phyloP scores from a whole-genome alignment of 305 asterid genomes.

The Plantago lanceolata region DNA sequence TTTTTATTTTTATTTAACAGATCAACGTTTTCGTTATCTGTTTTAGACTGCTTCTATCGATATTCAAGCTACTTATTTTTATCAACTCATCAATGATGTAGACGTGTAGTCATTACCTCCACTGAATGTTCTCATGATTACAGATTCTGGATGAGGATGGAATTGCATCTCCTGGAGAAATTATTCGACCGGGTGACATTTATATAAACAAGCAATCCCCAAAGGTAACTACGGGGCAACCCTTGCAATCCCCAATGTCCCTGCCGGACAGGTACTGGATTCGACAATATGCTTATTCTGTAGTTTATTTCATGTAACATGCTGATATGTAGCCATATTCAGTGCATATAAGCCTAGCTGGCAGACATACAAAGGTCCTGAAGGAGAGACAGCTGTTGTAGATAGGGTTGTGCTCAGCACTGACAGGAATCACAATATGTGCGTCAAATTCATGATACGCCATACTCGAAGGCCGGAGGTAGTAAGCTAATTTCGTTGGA shows the following conservation, averaged over 20 bases:
- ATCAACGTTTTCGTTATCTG: no score
- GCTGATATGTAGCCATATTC: conserved; percentile 27
- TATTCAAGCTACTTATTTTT: no score
- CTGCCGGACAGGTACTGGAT: conserved; percentile 53
- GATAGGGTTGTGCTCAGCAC: conserved; percentile 77
- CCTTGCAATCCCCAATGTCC: conserved; percentile 23
- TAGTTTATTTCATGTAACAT: conserved; percentile 9
- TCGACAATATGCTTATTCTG: conserved; percentile 19
- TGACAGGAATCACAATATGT: conserved; percentile 56
- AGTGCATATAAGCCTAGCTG: conserved; percentile 59
- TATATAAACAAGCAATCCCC: conserved; percentile 76
- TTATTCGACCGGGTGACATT: conserved; percentile 57
- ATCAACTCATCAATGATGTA: no score
- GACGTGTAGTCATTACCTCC: not conserved
- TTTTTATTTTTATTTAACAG: no score
- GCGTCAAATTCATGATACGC: conserved; percentile 79
- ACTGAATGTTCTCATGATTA: conserved; percentile 9
- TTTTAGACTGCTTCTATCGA: no score
- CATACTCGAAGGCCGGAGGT: conserved; percentile 99
- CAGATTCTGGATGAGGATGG: conserved; percentile 94
- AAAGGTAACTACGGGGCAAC: conserved; percentile 33
- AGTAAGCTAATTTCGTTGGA: conserved; percentile 21
- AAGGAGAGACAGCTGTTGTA: conserved; percentile 77
- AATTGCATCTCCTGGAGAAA: conserved; percentile 91
- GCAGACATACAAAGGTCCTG: conserved; percentile 66